phyloP scores from a whole-genome alignment of 2,329 filamentous ascomycete species.

The Cercospora sp. region DNA sequence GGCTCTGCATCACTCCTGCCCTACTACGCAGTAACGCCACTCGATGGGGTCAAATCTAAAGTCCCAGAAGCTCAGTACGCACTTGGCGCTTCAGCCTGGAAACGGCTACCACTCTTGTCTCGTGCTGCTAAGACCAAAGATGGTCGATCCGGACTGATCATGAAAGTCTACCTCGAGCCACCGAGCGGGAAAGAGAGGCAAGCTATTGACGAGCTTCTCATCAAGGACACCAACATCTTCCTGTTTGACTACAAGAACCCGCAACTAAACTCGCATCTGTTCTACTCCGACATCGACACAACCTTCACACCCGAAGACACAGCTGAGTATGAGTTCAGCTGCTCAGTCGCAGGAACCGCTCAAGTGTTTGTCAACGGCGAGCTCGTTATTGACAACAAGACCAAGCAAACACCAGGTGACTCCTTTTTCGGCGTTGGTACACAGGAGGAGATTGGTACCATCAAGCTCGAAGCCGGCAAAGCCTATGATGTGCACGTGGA shows the following conservation, averaged over 20 bases:
- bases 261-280: constrained; percentile 40
- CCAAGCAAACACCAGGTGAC: constrained; percentile 60
- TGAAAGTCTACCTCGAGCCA: constrained; percentile 50
- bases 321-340: constrained; percentile 64
- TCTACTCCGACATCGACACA: constrained; percentile 54
- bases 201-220: constrained; percentile 53
- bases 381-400: constrained; percentile 63
- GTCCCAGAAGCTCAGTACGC: constrained; percentile 28
- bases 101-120: constrained; percentile 35
- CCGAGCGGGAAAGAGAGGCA: constrained; percentile 48
- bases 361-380: constrained; percentile 64
- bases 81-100: constrained; percentile 34
- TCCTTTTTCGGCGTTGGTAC: constrained; percentile 67
- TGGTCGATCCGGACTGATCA: constrained; percentile 32
- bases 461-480: constrained; percentile 60
- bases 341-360: constrained; percentile 66
- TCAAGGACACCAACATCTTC: constrained; percentile 45
- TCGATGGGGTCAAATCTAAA: constrained; percentile 36
- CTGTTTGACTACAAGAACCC: constrained; percentile 56
- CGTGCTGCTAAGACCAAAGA: constrained; percentile 27
- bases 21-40: constrained; percentile 40
- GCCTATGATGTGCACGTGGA: constrained; percentile 62
- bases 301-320: constrained; percentile 62
- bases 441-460: constrained; percentile 61
- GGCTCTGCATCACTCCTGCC: constrained; percentile 39